Conservation (phyloP, 768 basidiomycete genomes). For the Guyanaporus albipodus region DNA sequence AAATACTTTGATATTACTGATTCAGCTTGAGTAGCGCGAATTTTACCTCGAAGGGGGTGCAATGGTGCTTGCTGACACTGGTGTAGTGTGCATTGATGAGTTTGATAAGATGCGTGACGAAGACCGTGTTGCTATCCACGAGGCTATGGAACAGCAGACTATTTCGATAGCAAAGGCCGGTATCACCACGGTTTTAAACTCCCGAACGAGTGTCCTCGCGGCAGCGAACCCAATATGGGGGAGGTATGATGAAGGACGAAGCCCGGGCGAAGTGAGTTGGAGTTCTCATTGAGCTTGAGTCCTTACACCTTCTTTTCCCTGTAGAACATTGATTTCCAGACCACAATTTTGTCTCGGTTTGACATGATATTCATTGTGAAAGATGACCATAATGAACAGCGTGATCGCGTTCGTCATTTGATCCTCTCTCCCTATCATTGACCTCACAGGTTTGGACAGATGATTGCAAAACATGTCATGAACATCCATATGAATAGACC, state of each 20-base stretch:
- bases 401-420: conserved; percentile 67
- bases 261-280: conserved; percentile 78
- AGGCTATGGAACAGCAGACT: conserved; percentile 99
- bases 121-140: conserved; percentile 97
- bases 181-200: conserved; percentile 96
- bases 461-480: conserved; percentile 97
- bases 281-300: not conserved
- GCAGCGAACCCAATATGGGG: conserved; percentile 99
- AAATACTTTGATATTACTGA: conserved; percentile 3
- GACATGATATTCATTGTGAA: conserved; percentile 99
- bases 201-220: conserved; percentile 91
- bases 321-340: conserved; percentile 94
- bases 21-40: conserved; percentile 61
- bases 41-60: conserved; percentile 99
- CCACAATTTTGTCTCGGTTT: conserved; percentile 95
- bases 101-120: conserved; percentile 99
- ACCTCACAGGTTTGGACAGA: conserved; percentile 41
- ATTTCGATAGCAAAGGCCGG: conserved; percentile 99
- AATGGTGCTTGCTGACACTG: conserved; percentile 98
- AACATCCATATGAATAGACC: conserved; percentile 97
- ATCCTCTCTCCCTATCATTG: not conserved
- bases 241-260: conserved; percentile 93
- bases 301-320: not conserved
- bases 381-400: conserved; percentile 93
- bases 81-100: conserved; percentile 98